Evolutionary conservation across 2,329 filamentous ascomycete genomes (phyloP), one percentile per base, ranked within the genome.

Genomic region (Ilyonectria destructans): DNA sequence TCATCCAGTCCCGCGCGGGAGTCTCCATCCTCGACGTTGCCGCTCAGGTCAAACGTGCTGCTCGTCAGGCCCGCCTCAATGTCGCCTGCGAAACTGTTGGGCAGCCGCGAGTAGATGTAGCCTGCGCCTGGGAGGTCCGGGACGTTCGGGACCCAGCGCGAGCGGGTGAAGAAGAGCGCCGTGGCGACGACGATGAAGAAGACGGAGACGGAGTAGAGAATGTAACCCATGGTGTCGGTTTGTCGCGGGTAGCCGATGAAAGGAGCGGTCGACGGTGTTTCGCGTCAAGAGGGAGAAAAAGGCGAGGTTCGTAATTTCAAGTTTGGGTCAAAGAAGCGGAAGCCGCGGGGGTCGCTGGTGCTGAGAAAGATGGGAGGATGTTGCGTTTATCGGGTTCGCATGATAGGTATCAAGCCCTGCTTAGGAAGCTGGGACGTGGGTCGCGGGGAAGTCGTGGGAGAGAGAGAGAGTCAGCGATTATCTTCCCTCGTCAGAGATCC

Each of bases 11-110:
- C 96, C 0, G 90, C 89, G 72, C 96, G 89, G 33, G 87, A 86
- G 80, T 99, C 96, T 58, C 93, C 93, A 13, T 88, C 89, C 65
- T 91, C 91, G 37, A 99, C 85, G 79, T 99, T 99, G 70, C 88
- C 89, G 10, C 87, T 84, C 29, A 99, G 88, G 77, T 97, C 93
- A 80, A 99, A 99, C 62, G 91, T 93, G 62, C 87, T 88, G 68
- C 93, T 96, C 48, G 91, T 92, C 31, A 99, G 88, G 21, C 96
- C 96, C 17, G 93, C 91, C 81, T 98, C 96, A 66, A 96, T 91
- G 82, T 99, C 96, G 73, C 88, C 90, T 49, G 90, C 86, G 84
- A 98, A 99, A 57, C 89, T 91, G 17, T 87, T 86, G 0, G 94
- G 93, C 1, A 98, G 89, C 35, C 90, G 92, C 59, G 91, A 87